Conservation (phyloP, 352 stramenopile genomes). For the Globisporangium takayamanum region DNA sequence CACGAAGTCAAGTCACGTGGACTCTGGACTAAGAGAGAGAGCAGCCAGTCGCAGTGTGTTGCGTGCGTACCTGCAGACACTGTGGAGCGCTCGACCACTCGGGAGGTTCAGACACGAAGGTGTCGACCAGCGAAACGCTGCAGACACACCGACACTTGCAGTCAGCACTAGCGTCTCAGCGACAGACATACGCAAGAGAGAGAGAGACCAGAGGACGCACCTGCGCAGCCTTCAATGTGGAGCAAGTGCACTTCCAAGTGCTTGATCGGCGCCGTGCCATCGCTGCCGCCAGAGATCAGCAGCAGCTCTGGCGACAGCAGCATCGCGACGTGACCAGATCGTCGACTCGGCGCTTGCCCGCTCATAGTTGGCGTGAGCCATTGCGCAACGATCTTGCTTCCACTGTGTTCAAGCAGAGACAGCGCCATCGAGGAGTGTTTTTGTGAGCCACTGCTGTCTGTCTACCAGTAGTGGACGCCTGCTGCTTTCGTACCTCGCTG, state of each 20-base stretch:
- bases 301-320: constrained; percentile 35
- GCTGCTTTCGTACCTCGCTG: neutral
- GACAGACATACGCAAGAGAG: neutral
- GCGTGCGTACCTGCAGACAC: constrained; percentile 32
- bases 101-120: constrained; percentile 20
- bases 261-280: constrained; percentile 45
- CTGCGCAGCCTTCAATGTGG: constrained; percentile 27
- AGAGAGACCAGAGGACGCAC: constrained; percentile 13
- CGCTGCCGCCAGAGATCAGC: constrained; percentile 57
- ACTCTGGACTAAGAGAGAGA: neutral
- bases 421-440: too few relatives aligned
- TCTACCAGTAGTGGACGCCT: neutral
- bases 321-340: constrained; percentile 42
- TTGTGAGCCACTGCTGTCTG: too few relatives aligned
- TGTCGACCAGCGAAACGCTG: constrained; percentile 54
- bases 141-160: neutral
- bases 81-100: constrained; percentile 46
- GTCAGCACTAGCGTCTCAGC: neutral
- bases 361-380: constrained; percentile 32
- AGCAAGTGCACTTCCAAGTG: constrained; percentile 34
- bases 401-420: neutral
- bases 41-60: neutral
- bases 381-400: constrained; percentile 19
- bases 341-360: constrained; percentile 29
- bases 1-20: neutral